Conservation (phyloP, 768 basidiomycete species). For the Russula earlei region DNA sequence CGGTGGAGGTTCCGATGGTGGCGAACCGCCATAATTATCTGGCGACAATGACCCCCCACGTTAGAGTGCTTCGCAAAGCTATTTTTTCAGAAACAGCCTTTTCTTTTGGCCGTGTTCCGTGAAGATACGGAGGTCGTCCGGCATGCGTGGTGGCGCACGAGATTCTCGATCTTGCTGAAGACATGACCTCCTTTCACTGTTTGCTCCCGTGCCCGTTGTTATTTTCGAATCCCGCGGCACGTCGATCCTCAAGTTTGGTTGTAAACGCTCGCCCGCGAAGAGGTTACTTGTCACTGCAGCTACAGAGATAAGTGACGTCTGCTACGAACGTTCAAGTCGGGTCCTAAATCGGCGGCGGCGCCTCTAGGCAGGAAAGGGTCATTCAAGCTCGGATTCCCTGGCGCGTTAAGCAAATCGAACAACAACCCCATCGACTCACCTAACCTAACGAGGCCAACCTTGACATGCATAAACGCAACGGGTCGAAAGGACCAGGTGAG, state of each 20-base stretch:
- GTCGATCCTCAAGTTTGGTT: neutral
- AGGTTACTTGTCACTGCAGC: too few species aligned
- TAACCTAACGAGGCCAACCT: too few species aligned
- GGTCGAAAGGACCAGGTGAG: too few species aligned
- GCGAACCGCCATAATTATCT: neutral
- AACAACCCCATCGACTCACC: too few species aligned
- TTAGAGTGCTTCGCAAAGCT: neutral
- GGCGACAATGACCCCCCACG: neutral
- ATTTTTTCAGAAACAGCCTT: neutral
- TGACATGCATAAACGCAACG: too few species aligned
- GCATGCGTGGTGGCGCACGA: neutral
- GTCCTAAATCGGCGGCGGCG: too few species aligned
- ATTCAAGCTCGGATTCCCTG: too few species aligned
- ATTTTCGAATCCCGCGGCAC: conserved; percentile 12
- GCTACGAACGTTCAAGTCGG: too few species aligned
- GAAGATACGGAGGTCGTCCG: neutral
- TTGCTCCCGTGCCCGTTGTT: conserved; percentile 11
- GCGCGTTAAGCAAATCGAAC: too few species aligned
- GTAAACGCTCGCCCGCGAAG: too few species aligned
- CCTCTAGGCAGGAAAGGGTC: too few species aligned
- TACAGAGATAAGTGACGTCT: too few species aligned
- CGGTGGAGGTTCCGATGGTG: neutral
- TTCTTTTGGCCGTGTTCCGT: neutral
- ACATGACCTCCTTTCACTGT: neutral
- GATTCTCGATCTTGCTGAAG: neutral